Conservation (phyloP, 2,329 filamentous ascomycete genomes). For the Claviceps quebecensis region DNA sequence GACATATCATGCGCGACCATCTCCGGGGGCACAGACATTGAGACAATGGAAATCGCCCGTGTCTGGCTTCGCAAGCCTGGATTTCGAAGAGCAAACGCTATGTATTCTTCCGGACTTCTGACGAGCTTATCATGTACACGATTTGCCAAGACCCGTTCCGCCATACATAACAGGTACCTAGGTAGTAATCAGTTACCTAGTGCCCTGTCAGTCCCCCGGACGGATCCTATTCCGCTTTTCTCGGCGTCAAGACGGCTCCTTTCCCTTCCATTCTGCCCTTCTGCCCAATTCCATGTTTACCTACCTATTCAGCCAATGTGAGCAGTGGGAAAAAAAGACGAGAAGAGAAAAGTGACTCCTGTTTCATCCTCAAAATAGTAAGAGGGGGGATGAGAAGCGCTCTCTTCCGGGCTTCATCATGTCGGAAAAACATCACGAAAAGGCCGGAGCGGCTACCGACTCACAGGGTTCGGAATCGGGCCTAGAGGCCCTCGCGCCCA, state of each 20-base stretch:
- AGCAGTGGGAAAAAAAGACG: background rate
- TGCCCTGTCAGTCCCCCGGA: too few species aligned
- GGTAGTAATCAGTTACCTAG: too few species aligned
- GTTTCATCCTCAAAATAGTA: background rate
- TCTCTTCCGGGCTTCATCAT: background rate
- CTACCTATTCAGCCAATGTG: too few species aligned
- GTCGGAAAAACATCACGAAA: slow-evolving; percentile 1
- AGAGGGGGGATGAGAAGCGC: background rate
- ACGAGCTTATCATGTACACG: too few species aligned
- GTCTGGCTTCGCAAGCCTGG: too few species aligned
- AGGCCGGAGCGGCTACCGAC: background rate
- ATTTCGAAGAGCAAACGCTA: too few species aligned
- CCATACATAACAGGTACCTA: background rate
- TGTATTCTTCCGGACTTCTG: too few species aligned
- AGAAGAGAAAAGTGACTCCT: background rate
- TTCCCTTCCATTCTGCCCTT: background rate
- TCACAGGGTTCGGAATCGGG: slow-evolving; percentile 1
- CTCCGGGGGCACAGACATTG: too few species aligned
- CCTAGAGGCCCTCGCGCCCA: slow-evolving; percentile 1
- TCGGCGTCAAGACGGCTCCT: background rate
- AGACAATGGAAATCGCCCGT: too few species aligned
- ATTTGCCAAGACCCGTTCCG: background rate
- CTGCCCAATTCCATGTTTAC: background rate
- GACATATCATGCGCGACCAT: too few species aligned
- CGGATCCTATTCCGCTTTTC: background rate